These are phyloP conservation scores for Hymenochaete sp. DNA, from an alignment of 1,284 basidiomycete species.

Conservation along the genomic window DNA sequence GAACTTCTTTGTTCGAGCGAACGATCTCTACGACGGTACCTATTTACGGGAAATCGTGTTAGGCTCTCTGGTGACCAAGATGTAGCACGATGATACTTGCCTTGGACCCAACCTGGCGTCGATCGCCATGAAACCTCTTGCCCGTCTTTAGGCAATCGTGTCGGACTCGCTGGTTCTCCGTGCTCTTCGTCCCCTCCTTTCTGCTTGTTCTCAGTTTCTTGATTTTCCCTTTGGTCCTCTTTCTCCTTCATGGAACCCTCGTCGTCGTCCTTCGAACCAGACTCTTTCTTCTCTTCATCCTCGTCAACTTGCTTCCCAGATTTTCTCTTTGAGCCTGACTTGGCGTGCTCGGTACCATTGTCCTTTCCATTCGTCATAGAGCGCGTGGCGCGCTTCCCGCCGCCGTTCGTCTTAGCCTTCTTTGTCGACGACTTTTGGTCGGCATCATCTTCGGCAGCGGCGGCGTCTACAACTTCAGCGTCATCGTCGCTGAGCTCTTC, in stretches of 20 bases:
- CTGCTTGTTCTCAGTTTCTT: not conserved
- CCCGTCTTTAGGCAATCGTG: slow-evolving; percentile 14
- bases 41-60: not conserved
- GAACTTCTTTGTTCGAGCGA: slow-evolving; percentile 11
- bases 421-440: not conserved
- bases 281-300: not conserved
- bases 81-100: not conserved
- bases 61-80: not conserved
- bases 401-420: not conserved
- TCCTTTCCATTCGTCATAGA: no score
- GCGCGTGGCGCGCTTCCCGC: no score
- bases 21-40: slow-evolving; percentile 13
- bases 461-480: not conserved
- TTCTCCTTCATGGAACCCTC: not conserved
- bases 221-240: not conserved
- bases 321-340: no score
- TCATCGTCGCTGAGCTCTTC: not conserved
- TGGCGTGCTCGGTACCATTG: no score
- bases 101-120: slow-evolving; percentile 13
- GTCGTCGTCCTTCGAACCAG: not conserved
- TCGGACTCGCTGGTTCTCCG: slow-evolving; percentile 9
- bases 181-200: not conserved
- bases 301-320: not conserved
- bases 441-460: not conserved
- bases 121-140: slow-evolving; percentile 15